Evolutionary conservation across 306 rosid species (phyloP), one percentile per base, ranked within the genome.

Genomic region (Ormosia semicastrata): DNA sequence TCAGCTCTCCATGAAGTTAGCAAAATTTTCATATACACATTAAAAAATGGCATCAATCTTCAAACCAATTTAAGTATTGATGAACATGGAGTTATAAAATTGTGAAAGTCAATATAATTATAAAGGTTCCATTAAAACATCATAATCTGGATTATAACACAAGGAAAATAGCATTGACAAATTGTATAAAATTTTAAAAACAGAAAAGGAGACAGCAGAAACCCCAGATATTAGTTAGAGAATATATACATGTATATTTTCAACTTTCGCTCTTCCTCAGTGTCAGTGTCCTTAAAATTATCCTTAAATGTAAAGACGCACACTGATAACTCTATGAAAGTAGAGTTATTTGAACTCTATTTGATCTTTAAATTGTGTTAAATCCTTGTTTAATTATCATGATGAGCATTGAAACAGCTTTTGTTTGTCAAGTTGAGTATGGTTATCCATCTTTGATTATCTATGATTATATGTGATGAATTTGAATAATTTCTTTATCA

Each of bases 231-330:
- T 39, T 66, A 36, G 49, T 65, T 65, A 66, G 50, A 39, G 50
- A 66, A 37, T 8, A n/a, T n/a, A n/a, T n/a, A n/a, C n/a, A n/a
- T n/a, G n/a, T n/a, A n/a, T n/a, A n/a, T n/a, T n/a, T n/a, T 93
- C 81, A 95, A 85, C 69, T 95, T 97, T 60, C 91, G 94, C 83
- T 95, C 99, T 0, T 95, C 99, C 60, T 89, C 98, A 15, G 75
- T 82, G 77, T 95, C 99, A 40, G 88, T 74, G 36, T 95, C 97
- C 92, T 93, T 95, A 77, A n/a, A n/a, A n/a, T n/a, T n/a, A n/a
- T n/a, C n/a, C n/a, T n/a, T n/a, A n/a, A n/a, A n/a, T n/a, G n/a
- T n/a, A n/a, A n/a, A n/a, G n/a, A n/a, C n/a, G n/a, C n/a, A n/a
- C n/a, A n/a, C n/a, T n/a, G n/a, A n/a, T n/a, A n/a, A n/a, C n/a